Evolutionary conservation across 164 flowering plant genomes (phyloP), one percentile per base, ranked within the genome.

Genomic region (Litsea cubeba): DNA sequence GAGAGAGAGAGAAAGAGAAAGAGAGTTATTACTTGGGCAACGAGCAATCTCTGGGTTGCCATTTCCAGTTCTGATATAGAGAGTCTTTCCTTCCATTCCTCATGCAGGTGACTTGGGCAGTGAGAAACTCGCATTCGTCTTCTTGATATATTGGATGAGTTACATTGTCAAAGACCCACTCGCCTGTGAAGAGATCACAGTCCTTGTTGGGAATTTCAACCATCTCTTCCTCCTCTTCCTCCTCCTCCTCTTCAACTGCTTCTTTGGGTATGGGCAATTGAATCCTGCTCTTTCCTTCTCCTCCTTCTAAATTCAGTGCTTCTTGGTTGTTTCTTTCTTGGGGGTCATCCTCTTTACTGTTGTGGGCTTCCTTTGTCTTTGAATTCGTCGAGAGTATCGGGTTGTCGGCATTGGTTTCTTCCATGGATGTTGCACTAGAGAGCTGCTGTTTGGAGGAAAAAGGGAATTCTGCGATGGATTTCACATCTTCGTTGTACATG

Each of bases 401-500:
- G 69, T n/a, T 62, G 30, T 71, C 28, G 17, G 3, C 18, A 18
- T 18, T 18, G 18, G n/a, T 17, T 20, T 35, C 40, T 71, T 20
- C 64, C 28, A 28, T 54, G 64, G 12, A 12, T 54, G 17, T 54
- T 51, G 78, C 15, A 66, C 74, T 81, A 50, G 78, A 11, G 54
- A 32, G 26, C 3, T 75, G 78, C 72, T 82, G 79, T 54, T 20
- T 85, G 72, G 82, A 72, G 0, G 97, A 89, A 70, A 94, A 94
- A 5, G 98, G 97, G 66, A 92, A 92, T 71, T 94, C 97, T 0
- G 99, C 97, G 0, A 92, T 85, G 71, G 98, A 92, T 72, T 91
- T 94, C 49, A 92, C 89, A 78, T 96, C 98, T 72, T 94, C 98
- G 32, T 91, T 96, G 90, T 94, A 94, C 87, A 96, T 92, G 88